These are phyloP conservation scores for Glarea lozoyensis DNA, from an alignment of 495 filamentous ascomycete genomes.

Conservation along the genomic window DNA sequence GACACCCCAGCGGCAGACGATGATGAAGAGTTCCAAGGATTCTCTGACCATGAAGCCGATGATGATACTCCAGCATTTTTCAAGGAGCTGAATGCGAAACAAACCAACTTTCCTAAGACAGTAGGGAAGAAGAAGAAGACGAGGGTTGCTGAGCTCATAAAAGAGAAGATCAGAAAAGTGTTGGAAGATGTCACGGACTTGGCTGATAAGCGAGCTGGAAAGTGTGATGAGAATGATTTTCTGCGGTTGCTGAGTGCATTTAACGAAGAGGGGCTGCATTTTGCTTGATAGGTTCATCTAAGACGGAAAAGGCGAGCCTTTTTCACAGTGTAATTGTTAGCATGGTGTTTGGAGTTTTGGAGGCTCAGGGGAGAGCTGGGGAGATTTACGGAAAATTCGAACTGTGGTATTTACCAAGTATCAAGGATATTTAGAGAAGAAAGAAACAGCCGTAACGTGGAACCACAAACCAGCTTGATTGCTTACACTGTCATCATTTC, in stretches of 20 bases:
- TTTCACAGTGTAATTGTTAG: too few species aligned
- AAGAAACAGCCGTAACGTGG: too few species aligned
- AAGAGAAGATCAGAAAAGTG: slow-evolving; percentile 75
- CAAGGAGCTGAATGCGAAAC: slow-evolving; percentile 49
- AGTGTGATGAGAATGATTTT: slow-evolving; percentile 89
- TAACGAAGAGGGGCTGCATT: slow-evolving; percentile 89
- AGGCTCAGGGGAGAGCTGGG: too few species aligned
- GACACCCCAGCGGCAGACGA: slow-evolving; percentile 38
- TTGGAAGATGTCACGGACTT: slow-evolving; percentile 67
- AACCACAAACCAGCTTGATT: too few species aligned
- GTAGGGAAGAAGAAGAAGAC: slow-evolving; percentile 56
- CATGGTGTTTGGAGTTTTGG: slow-evolving; percentile 16
- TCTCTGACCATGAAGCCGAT: slow-evolving; percentile 44
- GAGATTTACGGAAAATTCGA: too few species aligned
- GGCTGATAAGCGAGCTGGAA: slow-evolving; percentile 68
- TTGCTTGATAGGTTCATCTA: slow-evolving; percentile 56
- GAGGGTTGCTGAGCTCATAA: slow-evolving; percentile 66
- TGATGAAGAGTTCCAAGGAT: slow-evolving; percentile 42
- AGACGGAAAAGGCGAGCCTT: too few species aligned
- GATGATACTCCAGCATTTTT: slow-evolving; percentile 67
- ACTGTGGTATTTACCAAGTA: too few species aligned
- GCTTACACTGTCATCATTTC: too few species aligned
- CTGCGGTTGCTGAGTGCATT: slow-evolving; percentile 55
- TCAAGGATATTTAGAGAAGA: too few species aligned
- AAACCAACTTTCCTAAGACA: slow-evolving; percentile 39